Conservation (phyloP, 495 filamentous ascomycete genomes). For the Xylaria intraflava region DNA sequence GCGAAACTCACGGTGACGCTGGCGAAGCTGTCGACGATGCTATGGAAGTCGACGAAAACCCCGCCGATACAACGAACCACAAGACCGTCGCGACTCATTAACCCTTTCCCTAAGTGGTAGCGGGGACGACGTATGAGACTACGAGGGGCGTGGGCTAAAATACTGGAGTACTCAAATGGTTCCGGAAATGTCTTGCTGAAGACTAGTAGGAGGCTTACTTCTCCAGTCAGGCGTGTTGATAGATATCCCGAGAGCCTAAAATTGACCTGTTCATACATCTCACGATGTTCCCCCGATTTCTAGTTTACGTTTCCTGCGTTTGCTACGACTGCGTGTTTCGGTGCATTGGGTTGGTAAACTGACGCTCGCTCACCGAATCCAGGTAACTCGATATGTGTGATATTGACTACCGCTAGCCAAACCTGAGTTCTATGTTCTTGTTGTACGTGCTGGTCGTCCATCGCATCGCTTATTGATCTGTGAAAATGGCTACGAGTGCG, state of each 20-base stretch:
- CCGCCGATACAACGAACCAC: slow-evolving; percentile 17
- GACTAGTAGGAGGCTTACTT: background rate
- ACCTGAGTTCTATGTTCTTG: too few relatives aligned
- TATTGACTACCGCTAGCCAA: too few relatives aligned
- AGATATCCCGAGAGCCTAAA: background rate
- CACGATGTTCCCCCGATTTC: background rate
- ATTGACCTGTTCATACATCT: background rate
- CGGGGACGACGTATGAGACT: background rate
- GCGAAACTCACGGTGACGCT: slow-evolving; percentile 63
- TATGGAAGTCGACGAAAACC: slow-evolving; percentile 67
- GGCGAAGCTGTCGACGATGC: slow-evolving; percentile 64
- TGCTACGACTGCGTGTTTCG: background rate
- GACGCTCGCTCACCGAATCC: too few relatives aligned
- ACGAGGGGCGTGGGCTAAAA: background rate
- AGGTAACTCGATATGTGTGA: too few relatives aligned
- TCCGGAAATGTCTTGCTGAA: background rate
- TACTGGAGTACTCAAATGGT: background rate
- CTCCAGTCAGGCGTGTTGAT: background rate
- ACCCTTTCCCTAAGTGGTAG: background rate
- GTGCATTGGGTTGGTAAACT: too few relatives aligned
- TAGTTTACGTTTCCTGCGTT: background rate
- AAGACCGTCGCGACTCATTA: slow-evolving; percentile 4
- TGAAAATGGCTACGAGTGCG: too few relatives aligned
- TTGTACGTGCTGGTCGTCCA: too few relatives aligned
- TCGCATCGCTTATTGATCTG: too few relatives aligned